phyloP scores from a whole-genome alignment of 768 basidiomycete genomes.

The Lanmaoa rubissima region DNA sequence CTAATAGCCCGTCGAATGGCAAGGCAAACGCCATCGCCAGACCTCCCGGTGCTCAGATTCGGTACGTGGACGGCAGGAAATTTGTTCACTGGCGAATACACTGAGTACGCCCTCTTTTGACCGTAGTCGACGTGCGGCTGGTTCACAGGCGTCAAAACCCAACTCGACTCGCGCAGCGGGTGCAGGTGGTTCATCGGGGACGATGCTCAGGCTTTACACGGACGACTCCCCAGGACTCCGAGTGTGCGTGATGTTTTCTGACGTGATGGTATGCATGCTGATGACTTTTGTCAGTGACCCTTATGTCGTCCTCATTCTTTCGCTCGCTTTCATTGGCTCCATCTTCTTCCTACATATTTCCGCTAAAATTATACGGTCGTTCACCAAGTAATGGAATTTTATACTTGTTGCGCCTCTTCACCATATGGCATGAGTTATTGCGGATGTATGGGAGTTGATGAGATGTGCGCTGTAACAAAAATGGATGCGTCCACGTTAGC shows the following conservation, averaged over 20 bases:
- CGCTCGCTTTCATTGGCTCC: constrained; percentile 94
- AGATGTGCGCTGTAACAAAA: not conserved
- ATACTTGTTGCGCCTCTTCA: not conserved
- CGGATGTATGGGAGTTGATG: not conserved
- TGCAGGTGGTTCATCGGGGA: constrained; percentile 94
- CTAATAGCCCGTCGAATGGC: constrained; percentile 40
- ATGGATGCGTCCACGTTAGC: not conserved
- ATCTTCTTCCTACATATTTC: constrained; percentile 99
- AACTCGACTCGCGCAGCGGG: constrained; percentile 90
- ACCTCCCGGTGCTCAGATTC: constrained; percentile 79
- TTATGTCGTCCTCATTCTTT: constrained; percentile 93
- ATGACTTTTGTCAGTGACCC: constrained; percentile 64
- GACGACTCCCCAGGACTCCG: constrained; percentile 96
- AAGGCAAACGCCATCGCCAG: constrained; percentile 55
- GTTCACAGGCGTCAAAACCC: constrained; percentile 63
- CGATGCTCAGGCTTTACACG: constrained; percentile 98
- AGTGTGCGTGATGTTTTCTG: constrained; percentile 69
- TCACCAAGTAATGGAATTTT: constrained; percentile 63
- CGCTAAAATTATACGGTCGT: constrained; percentile 88
- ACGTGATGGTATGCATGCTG: not conserved
- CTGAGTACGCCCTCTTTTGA: not conserved
- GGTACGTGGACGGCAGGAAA: constrained; percentile 45
- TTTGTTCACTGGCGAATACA: not conserved
- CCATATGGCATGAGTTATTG: not conserved
- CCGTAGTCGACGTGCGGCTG: constrained; percentile 70